Base-by-base conservation (phyloP, 805 yeast genomes). In the Nematodospora valgi region DNA sequence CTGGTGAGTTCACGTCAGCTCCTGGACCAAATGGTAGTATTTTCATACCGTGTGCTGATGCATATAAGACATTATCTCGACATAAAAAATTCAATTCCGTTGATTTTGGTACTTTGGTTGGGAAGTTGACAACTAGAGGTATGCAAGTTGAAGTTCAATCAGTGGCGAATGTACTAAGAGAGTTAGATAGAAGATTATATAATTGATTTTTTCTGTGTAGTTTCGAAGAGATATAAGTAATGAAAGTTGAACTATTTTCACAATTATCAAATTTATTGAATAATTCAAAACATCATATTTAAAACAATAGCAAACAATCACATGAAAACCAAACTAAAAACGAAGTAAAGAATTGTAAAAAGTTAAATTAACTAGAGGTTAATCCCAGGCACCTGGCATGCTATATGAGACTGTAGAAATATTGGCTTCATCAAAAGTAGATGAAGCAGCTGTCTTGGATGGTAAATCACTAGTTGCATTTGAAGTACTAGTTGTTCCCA, bases 71-170 rank as follows among this genome's bases (percentile, higher is more conserved):
- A 2, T 70, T 89, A 34, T 79, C 89, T 21, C 68, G 95, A 38
- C 96, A 87, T 56, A 82, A 82, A 49, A 77, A 80, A 46, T 86
- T 86, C 60, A 73, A 76, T 39, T 67, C 76, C 6, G 86, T 82
- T 13, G 93, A 86, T 43, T 78, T 86, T 51, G 76, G 83, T 36
- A 75, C 80, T 2, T 64, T 86, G 42, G 88, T 86, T 4, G 84
- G 84, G 10, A 77, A 82, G 47, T 69, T 87, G 45, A 78, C 82
- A 20, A 84, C 94, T 1, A 68, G 83, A 43, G 96, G 95, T 3
- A 84, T 85, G 82, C 86, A 82, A 49, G 95, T 88, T 30, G 96
- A 88, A 51, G 95, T 85, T n/a, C 86, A 82, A 49, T 78, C 87
- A 47, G 93, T 88, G 22, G 95, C 93, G 20, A 82, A 83, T 48